Evolutionary conservation across 768 basidiomycete genomes (phyloP).

Genomic region (Pseudohyphozyma bogoriensis): DNA sequence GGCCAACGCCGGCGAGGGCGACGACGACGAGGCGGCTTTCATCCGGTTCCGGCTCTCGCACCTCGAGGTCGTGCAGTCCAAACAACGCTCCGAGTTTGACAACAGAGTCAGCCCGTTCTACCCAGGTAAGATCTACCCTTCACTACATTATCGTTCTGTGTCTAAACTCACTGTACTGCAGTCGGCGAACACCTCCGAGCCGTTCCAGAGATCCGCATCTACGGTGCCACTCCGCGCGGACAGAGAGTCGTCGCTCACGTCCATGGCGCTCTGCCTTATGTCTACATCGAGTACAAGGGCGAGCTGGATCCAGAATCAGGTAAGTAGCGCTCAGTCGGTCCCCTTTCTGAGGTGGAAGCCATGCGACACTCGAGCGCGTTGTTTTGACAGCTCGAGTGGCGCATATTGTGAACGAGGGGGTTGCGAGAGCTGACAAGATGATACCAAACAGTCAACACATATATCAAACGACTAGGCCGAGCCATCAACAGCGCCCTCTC

Average conservation of each 20-base stretch:
- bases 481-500: slow-evolving; percentile 82
- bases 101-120: no score
- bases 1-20: neutral
- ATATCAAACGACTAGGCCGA: slow-evolving; percentile 56
- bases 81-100: slow-evolving; percentile 3
- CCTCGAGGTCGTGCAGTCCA: slow-evolving; percentile 9
- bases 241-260: slow-evolving; percentile 76
- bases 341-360: neutral
- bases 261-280: slow-evolving; percentile 90
- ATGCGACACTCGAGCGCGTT: neutral
- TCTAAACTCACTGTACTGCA: no score
- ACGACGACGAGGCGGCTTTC: neutral
- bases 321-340: no score
- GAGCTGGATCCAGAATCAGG: slow-evolving; percentile 56
- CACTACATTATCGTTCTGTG: no score
- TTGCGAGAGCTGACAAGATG: neutral
- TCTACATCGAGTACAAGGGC: slow-evolving; percentile 72
- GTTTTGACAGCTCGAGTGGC: no score
- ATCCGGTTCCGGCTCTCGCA: slow-evolving; percentile 17
- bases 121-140: no score
- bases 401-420: no score
- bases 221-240: slow-evolving; percentile 66
- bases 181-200: neutral
- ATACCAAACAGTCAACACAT: slow-evolving; percentile 54
- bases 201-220: slow-evolving; percentile 69